Evolutionary conservation across 176 grass and related monocot species (phyloP).

Genomic region (Aegilops speltoides): DNA sequence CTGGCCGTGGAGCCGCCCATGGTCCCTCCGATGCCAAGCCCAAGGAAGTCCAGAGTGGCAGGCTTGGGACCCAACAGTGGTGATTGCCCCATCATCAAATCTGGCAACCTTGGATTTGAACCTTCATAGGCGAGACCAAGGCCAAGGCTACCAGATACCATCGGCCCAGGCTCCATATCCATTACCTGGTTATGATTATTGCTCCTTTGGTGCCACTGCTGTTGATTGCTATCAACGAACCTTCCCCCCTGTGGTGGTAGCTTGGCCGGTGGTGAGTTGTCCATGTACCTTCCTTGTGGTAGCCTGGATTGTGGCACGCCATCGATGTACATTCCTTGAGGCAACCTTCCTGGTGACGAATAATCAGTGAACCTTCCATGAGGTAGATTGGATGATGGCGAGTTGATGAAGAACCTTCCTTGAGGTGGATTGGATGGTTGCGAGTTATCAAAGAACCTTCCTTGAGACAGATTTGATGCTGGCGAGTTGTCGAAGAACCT

Average conservation of each 20-base stretch:
- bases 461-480: conserved; percentile 11
- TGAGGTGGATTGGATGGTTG: neutral
- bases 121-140: conserved; percentile 46
- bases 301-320: neutral
- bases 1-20: conserved; percentile 44
- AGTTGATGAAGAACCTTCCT: neutral
- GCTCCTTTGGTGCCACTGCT: conserved; percentile 27
- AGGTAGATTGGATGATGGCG: neutral
- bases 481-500: neutral
- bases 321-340: conserved; percentile 12
- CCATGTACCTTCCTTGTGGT: conserved; percentile 7
- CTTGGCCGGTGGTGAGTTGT: neutral
- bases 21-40: conserved; percentile 59
- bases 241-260: neutral
- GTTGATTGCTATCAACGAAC: neutral
- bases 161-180: conserved; percentile 40
- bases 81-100: conserved; percentile 54
- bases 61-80: conserved; percentile 54
- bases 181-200: conserved; percentile 32
- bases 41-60: conserved; percentile 61
- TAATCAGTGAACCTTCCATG: neutral
- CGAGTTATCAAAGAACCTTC: conserved; percentile 8
- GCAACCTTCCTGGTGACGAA: neutral
- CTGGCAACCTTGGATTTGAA: conserved; percentile 47
- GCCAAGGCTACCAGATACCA: conserved; percentile 37